Evolutionary conservation across 2,329 filamentous ascomycete genomes (phyloP).

Genomic region (Cytospora piceicola): DNA sequence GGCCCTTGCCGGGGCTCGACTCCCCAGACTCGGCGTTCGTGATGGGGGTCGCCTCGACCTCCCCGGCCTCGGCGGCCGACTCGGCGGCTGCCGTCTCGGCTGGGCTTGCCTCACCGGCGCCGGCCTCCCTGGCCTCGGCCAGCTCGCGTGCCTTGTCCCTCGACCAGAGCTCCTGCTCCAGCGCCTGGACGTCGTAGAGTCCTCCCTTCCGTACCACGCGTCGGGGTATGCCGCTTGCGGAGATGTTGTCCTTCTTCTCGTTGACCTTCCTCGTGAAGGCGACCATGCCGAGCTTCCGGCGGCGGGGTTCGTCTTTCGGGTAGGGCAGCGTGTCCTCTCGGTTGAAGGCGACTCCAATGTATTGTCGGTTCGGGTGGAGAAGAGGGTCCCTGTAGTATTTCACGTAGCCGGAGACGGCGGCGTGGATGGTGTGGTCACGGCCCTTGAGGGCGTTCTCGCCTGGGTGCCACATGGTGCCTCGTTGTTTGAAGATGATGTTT

Average conservation of each 20-base stretch:
- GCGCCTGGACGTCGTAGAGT: slow-evolving; percentile 19
- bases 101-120: background rate
- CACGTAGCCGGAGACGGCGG: slow-evolving; percentile 84
- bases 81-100: slow-evolving; percentile 11
- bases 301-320: slow-evolving; percentile 71
- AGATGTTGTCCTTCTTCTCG: slow-evolving; percentile 39
- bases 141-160: slow-evolving; percentile 31
- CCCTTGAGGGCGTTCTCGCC: slow-evolving; percentile 96
- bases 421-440: slow-evolving; percentile 94
- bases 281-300: slow-evolving; percentile 76
- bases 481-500: slow-evolving; percentile 97
- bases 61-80: slow-evolving; percentile 6
- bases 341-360: slow-evolving; percentile 90
- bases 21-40: slow-evolving; percentile 15
- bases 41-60: slow-evolving; percentile 6
- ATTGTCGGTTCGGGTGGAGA: slow-evolving; percentile 83
- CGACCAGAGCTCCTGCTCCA: slow-evolving; percentile 28
- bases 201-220: slow-evolving; percentile 39
- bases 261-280: slow-evolving; percentile 46
- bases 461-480: slow-evolving; percentile 91
- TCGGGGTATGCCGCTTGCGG: slow-evolving; percentile 41
- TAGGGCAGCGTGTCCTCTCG: slow-evolving; percentile 80
- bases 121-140: slow-evolving; percentile 25
- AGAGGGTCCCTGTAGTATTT: slow-evolving; percentile 93
- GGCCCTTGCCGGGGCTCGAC: background rate